Evolutionary conservation across 192 early-diverging fungal genomes (phyloP).

Genomic region (Chytriomyces hyalinus): DNA sequence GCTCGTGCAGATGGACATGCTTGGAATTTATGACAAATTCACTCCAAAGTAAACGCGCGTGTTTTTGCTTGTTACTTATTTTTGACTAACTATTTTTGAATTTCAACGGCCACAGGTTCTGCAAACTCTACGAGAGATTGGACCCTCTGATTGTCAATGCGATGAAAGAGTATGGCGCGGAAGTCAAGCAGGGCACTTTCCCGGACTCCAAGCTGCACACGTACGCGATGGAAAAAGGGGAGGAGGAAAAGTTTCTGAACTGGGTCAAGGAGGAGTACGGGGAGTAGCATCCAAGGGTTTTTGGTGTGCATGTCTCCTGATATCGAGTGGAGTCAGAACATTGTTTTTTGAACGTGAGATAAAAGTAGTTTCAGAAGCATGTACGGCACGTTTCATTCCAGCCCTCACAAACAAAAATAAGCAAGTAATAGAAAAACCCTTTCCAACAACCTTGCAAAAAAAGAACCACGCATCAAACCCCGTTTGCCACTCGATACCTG

Average conservation of each 20-base stretch:
- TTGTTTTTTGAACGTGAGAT: too few species aligned
- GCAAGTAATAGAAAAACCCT: too few species aligned
- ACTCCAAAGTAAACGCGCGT: conserved; percentile 70
- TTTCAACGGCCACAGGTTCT: conserved; percentile 65
- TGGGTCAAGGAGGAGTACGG: conserved; percentile 28
- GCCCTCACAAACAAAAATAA: too few species aligned
- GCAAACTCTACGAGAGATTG: conserved; percentile 83
- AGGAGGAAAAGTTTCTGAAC: conserved; percentile 55
- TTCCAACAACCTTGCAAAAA: too few species aligned
- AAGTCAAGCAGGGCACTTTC: conserved; percentile 79
- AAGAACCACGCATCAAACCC: conserved; percentile 17
- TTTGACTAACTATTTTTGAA: not conserved
- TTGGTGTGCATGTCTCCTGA: too few species aligned
- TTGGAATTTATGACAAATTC: conserved; percentile 92
- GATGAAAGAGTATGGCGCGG: conserved; percentile 70
- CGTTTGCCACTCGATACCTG: conserved; percentile 69
- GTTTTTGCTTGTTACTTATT: not conserved
- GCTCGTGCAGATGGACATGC: conserved; percentile 87
- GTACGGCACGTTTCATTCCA: too few species aligned
- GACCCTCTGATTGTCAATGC: conserved; percentile 76
- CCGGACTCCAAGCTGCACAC: conserved; percentile 76
- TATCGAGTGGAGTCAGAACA: too few species aligned
- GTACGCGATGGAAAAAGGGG: conserved; percentile 73
- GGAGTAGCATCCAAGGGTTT: not conserved
- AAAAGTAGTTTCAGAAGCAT: too few species aligned